Evolutionary conservation across 2,329 filamentous ascomycete species (phyloP).

Genomic region (Cercospora beticola): DNA sequence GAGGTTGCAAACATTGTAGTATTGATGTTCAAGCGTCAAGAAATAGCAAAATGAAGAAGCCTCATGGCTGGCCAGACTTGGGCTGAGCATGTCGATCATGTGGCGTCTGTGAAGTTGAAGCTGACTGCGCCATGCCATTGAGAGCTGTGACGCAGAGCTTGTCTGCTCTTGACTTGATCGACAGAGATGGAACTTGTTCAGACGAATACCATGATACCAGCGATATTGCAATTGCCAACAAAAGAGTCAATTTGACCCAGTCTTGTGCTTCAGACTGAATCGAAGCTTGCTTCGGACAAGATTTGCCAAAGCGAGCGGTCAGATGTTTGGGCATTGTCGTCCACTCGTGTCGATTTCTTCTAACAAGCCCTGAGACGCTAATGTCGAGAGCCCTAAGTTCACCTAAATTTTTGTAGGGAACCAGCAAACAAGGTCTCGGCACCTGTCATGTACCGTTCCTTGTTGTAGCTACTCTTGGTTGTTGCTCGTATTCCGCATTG

Average conservation of each 20-base stretch:
- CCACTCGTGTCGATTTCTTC: not conserved
- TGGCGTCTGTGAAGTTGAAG: not conserved
- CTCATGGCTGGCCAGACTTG: not conserved
- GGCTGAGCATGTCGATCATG: not conserved
- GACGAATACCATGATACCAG: not conserved
- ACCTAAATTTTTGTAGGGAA: not conserved
- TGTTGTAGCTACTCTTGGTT: too few relatives aligned
- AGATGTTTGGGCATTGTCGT: not conserved
- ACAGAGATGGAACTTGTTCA: not conserved
- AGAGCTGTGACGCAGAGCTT: not conserved
- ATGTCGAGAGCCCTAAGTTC: not conserved
- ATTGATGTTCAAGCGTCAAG: not conserved
- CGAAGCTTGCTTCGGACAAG: not conserved
- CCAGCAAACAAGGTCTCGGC: not conserved
- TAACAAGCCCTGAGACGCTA: not conserved
- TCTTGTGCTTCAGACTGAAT: not conserved
- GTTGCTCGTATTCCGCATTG: too few relatives aligned
- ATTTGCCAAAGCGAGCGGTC: not conserved
- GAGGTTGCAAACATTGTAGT: not conserved
- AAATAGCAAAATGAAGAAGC: too few relatives aligned
- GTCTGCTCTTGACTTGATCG: not conserved
- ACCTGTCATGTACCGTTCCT: not conserved
- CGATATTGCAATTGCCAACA: not conserved
- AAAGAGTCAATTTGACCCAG: not conserved
- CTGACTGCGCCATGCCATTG: not conserved